Evolutionary conservation across 2,329 filamentous ascomycete genomes (phyloP), one percentile per base, ranked within the genome.

Genomic region (Emericellopsis atlantica): DNA sequence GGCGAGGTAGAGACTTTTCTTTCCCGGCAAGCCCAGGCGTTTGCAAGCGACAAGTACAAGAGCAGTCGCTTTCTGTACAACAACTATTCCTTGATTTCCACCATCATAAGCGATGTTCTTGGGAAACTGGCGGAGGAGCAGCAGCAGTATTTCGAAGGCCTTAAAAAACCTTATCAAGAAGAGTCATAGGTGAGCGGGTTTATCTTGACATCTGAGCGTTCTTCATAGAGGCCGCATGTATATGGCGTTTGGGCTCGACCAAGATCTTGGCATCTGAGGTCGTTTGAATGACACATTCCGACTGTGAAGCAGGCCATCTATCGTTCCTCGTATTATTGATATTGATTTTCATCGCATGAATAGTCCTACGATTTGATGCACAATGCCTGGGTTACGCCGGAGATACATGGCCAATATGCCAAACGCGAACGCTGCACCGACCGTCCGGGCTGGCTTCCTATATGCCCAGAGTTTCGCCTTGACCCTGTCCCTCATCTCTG

Each of bases 61-160:
- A 72, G 82, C 49, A 83, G 90, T 49, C 71, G 92, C 36, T 96
- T 96, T 55, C 60, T 98, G 52, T 92, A 84, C 56, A 98, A 96
- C 57, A 98, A 98, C 59, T 96, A 94, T 60, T 93, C 86, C 41
- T 69, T 98, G 47, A 76, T 98, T n/a, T 69, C 87, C 52, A 95
- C 92, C 10, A 95, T 98, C 46, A 84, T 98, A 48, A 78, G 83
- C 53, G 83, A 90, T 51, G 72, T 77, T 5, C 70, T 72, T 10
- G 86, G 86, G 4, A 85, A 84, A 57, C 58, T 90, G 53, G 76
- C 83, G 1, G 64, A 67, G 21, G 88, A 95, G 53, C 79, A 90
- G 58, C 80, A 81, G 60, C 70, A 69, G 49, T 76, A 88, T 60
- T 89, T 92, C 56, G 81, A 84, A 54, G 67, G 67, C 41, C 57